Conservation (phyloP, 2,329 filamentous ascomycete genomes). For the Huntiella savannae region DNA sequence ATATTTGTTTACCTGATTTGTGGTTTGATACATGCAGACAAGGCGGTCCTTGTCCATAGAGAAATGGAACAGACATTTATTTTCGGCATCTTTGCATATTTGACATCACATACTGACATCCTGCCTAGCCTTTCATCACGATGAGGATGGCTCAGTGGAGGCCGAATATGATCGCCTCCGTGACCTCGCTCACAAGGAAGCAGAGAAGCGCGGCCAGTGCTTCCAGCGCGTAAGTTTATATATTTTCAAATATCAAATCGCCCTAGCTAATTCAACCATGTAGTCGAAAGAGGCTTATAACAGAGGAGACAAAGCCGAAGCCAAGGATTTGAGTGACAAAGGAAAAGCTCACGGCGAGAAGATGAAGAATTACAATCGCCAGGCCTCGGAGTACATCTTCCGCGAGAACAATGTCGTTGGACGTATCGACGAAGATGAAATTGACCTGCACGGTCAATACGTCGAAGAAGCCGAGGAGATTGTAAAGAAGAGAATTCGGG, state of each 20-base stretch:
- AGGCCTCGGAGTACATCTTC: conserved; percentile 89
- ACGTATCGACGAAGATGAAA: conserved; percentile 58
- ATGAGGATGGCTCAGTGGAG: conserved; percentile 47
- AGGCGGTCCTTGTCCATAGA: neutral
- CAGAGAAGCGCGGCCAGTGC: conserved; percentile 56
- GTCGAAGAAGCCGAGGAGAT: conserved; percentile 84
- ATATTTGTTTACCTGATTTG: neutral
- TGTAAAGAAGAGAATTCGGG: conserved; percentile 64
- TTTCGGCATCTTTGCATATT: neutral
- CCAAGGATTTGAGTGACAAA: conserved; percentile 67
- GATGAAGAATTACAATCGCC: conserved; percentile 77
- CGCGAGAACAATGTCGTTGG: conserved; percentile 74
- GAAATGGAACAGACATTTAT: neutral
- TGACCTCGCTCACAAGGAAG: conserved; percentile 63
- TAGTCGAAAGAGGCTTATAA: conserved; percentile 65
- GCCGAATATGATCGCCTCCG: conserved; percentile 84
- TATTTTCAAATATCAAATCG: no score
- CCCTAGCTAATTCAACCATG: neutral
- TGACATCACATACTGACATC: neutral
- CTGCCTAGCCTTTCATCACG: conserved; percentile 55
- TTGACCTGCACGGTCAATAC: conserved; percentile 87
- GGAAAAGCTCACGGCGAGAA: conserved; percentile 66
- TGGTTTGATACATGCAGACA: neutral
- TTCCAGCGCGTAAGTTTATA: conserved; percentile 43
- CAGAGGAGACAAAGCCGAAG: conserved; percentile 61